These are phyloP conservation scores for Gyrodon lividus DNA, from an alignment of 768 basidiomycete species.

Conservation along the genomic window DNA sequence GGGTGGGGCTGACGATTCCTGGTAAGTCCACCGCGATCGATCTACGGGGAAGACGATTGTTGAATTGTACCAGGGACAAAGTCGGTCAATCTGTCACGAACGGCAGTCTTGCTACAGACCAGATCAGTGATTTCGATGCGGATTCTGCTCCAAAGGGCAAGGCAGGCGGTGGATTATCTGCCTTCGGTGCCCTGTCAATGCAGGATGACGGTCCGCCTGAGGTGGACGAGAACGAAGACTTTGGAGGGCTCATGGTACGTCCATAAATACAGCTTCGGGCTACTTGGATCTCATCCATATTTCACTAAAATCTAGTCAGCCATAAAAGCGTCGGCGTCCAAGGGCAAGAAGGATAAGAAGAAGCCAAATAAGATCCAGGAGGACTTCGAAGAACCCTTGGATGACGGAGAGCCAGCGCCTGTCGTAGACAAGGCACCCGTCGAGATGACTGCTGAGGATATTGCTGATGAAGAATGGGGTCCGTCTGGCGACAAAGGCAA, in stretches of 20 bases:
- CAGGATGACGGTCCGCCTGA: conserved; percentile 42
- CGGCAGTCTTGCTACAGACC: conserved; percentile 32
- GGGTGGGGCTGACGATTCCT: conserved; percentile 74
- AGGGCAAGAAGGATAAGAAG: conserved; percentile 59
- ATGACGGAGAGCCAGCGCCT: conserved; percentile 22
- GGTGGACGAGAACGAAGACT: conserved; percentile 63
- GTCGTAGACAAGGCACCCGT: conserved; percentile 40
- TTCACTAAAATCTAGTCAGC: conserved; percentile 45
- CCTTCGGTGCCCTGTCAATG: conserved; percentile 50
- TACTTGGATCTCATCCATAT: not conserved
- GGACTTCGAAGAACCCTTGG: conserved; percentile 31
- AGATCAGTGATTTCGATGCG: conserved; percentile 40
- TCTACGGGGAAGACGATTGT: conserved; percentile 14
- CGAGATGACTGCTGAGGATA: conserved; percentile 65
- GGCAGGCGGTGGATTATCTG: conserved; percentile 43
- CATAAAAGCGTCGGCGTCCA: conserved; percentile 53
- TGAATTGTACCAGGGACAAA: conserved; percentile 50
- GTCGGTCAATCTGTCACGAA: conserved; percentile 57
- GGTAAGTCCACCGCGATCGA: conserved; percentile 45
- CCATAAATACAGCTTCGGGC: conserved; percentile 3
- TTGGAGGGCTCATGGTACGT: conserved; percentile 75
- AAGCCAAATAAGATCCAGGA: conserved; percentile 38
- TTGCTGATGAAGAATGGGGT: conserved; percentile 74
- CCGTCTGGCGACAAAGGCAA: conserved; percentile 31
- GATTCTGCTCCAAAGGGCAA: conserved; percentile 42